Conservation (phyloP, 257 asterid species). For the Jacaranda copaia region DNA sequence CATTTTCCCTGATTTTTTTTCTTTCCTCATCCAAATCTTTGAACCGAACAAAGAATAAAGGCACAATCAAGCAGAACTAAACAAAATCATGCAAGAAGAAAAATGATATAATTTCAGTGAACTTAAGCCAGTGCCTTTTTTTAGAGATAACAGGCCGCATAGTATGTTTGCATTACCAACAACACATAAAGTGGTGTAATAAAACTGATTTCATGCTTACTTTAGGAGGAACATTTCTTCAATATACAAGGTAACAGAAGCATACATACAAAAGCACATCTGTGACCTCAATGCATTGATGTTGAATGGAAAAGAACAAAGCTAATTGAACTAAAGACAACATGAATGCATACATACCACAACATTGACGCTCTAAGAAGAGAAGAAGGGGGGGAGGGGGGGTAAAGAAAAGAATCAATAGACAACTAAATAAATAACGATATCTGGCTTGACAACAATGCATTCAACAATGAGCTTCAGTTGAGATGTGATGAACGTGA, state of each 20-base stretch:
- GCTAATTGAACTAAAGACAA: not conserved
- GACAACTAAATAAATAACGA: not conserved
- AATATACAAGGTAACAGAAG: not conserved
- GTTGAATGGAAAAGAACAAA: not conserved
- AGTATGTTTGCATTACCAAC: not conserved
- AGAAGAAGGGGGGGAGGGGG: too few relatives aligned
- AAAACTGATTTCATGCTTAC: not conserved
- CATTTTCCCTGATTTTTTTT: too few relatives aligned
- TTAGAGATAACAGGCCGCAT: not conserved
- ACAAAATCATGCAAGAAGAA: not conserved
- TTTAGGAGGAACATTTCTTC: not conserved
- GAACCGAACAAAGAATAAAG: not conserved
- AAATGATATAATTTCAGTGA: not conserved
- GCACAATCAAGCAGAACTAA: not conserved
- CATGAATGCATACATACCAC: constrained; percentile 1
- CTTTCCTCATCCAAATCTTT: too few relatives aligned
- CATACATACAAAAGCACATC: not conserved
- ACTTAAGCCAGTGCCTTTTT: not conserved
- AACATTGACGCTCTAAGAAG: not conserved
- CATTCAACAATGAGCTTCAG: constrained; percentile 17
- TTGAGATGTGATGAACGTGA: constrained; percentile 13
- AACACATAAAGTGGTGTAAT: not conserved
- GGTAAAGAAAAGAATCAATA: not conserved
- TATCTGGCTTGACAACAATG: constrained; percentile 2
- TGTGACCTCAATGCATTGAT: not conserved